Base-by-base conservation (phyloP, 2,329 filamentous ascomycete species). In the Claviceps monticola region DNA sequence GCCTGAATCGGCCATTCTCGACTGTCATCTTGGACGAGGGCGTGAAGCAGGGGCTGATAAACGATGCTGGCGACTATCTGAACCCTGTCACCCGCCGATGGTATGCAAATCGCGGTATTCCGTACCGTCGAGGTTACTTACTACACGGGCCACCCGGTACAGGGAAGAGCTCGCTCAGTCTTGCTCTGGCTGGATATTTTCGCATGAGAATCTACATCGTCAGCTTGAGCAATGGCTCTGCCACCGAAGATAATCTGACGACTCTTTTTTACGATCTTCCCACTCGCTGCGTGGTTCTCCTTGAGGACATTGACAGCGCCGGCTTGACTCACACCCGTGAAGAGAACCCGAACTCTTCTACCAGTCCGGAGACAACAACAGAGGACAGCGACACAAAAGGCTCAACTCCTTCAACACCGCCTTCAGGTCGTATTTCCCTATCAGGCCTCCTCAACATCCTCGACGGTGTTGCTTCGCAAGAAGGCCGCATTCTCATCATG, bases 41-140 rank as follows among this genome's bases (percentile, higher is more conserved):
- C 58, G 72, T 75, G 47, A 85, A 84, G 70, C 64, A 74, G 54
- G 71, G 74, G 2, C 70, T 85, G 13, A 69, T 84, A 47, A 71
- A 74, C 43, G 82, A 84, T 58, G 74, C 82, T 36, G 71, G 70
- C 26, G 79, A 84, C 58, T 84, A 84, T 59, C 73, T 85, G 38
- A 71, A 79, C 55, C 80, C 80, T 0, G 66, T 71, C 13, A 84
- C 81, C 0, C 72, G 78, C 45, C 74, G 81, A n/a, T 95, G 88
- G 87, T 95, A 95, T 62, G 75, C 83, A 0, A 84, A 87, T 57
- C 77, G 88, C 6, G 88, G 88, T 1, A 91, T 95, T 34, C 88
- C 89, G 0, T 94, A 94, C 63, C 79, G 88, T 14, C 76, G 88
- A 4, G 89, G 88, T 0, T 95, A 93, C 60, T 76, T 95, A 0